phyloP scores from a whole-genome alignment of 495 filamentous ascomycete genomes.

The Hypomontagnella submonticulosa region DNA sequence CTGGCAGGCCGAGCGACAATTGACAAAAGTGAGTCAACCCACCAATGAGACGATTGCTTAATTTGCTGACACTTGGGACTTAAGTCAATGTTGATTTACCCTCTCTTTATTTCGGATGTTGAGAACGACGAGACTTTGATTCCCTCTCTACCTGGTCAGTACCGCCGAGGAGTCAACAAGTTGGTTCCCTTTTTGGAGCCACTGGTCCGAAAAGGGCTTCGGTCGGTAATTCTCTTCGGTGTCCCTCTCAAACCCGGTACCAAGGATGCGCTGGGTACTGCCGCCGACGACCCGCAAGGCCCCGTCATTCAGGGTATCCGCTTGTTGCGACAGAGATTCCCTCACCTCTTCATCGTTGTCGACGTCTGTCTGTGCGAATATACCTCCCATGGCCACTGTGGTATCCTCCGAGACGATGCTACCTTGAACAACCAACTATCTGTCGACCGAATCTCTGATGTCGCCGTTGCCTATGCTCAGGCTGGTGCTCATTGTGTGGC shows the following conservation, averaged over 20 bases:
- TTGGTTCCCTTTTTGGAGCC: slow-evolving; percentile 85
- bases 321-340: slow-evolving; percentile 82
- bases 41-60: slow-evolving; percentile 22
- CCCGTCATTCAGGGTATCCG: slow-evolving; percentile 89
- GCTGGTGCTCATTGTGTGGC: slow-evolving; percentile 97
- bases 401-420: slow-evolving; percentile 91
- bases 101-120: slow-evolving; percentile 93
- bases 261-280: slow-evolving; percentile 93
- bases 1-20: slow-evolving; percentile 96
- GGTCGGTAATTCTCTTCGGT: slow-evolving; percentile 94
- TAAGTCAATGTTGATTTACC: slow-evolving; percentile 98
- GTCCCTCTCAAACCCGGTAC: slow-evolving; percentile 81
- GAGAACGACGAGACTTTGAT: slow-evolving; percentile 92
- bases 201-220: slow-evolving; percentile 86
- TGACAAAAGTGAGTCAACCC: slow-evolving; percentile 80
- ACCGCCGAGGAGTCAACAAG: slow-evolving; percentile 87
- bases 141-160: slow-evolving; percentile 87
- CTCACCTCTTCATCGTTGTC: slow-evolving; percentile 85
- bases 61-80: slow-evolving; percentile 10
- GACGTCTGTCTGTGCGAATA: slow-evolving; percentile 99
- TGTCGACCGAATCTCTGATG: slow-evolving; percentile 92
- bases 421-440: slow-evolving; percentile 90
- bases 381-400: slow-evolving; percentile 98
- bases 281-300: slow-evolving; percentile 90
- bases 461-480: slow-evolving; percentile 89